phyloP scores from a whole-genome alignment of 148 eudicot genomes.

The Chenopodium berlandieri region DNA sequence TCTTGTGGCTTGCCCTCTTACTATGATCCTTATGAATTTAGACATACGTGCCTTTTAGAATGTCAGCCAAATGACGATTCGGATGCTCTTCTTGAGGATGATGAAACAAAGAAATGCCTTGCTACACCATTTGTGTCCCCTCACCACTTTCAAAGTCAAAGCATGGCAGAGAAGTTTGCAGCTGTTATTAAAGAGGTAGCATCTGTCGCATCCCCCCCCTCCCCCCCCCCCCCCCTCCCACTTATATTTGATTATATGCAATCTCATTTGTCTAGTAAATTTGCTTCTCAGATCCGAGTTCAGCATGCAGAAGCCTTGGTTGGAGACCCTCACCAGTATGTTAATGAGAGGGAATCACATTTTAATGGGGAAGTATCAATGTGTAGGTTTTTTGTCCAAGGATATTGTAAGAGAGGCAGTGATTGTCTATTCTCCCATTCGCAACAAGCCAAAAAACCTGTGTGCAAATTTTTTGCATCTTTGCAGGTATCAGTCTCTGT shows the following conservation, averaged over 20 bases:
- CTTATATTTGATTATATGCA: background rate
- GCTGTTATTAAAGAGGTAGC: constrained; percentile 70
- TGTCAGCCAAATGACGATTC: constrained; percentile 37
- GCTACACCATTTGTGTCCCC: constrained; percentile 64
- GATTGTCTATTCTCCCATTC: constrained; percentile 77
- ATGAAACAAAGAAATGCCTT: constrained; percentile 49
- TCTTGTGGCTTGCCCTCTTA: constrained; percentile 59
- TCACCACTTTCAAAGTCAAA: constrained; percentile 40
- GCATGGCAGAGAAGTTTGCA: constrained; percentile 60
- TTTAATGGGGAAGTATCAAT: constrained; percentile 40
- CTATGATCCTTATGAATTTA: constrained; percentile 57
- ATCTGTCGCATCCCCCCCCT: background rate
- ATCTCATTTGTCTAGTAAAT: constrained; percentile 15
- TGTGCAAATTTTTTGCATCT: constrained; percentile 73
- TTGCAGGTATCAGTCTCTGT: constrained; percentile 54
- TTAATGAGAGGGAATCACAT: constrained; percentile 22
- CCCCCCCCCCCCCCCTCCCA: background rate
- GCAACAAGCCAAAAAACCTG: constrained; percentile 54
- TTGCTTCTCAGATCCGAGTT: constrained; percentile 54
- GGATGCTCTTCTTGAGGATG: constrained; percentile 33
- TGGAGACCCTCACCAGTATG: constrained; percentile 27
- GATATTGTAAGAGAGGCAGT: constrained; percentile 72
- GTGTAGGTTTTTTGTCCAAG: constrained; percentile 66
- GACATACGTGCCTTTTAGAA: constrained; percentile 52
- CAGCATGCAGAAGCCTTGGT: constrained; percentile 39